Percentiles rank a stretch among this genome's conserved stretches.
Evolutionary conservation across 1,284 basidiomycete genomes (phyloP).

Genomic region (Hymenochaete sp.): DNA sequence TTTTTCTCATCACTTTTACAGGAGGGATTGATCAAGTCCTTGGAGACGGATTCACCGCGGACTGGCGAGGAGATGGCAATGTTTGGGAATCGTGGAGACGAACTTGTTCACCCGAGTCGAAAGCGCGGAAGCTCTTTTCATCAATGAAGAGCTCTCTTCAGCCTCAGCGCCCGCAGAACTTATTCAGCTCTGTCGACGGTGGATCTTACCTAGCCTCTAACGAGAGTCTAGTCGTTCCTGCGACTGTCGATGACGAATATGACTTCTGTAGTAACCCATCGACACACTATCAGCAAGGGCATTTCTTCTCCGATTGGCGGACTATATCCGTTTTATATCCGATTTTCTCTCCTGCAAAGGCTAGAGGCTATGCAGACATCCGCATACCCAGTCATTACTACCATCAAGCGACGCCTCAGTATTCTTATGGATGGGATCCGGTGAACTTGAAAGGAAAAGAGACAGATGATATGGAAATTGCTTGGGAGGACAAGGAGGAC

Average conservation of each 20-base stretch:
- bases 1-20: conserved; percentile 24
- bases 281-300: conserved; percentile 80
- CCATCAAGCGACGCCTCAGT: conserved; percentile 70
- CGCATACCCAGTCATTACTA: conserved; percentile 93
- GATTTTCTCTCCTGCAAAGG: conserved; percentile 84
- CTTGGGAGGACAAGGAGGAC: conserved; percentile 71
- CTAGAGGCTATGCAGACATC: conserved; percentile 79
- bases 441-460: conserved; percentile 60
- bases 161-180: conserved; percentile 19
- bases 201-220: conserved; percentile 25
- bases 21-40: conserved; percentile 55
- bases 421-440: conserved; percentile 87
- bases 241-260: conserved; percentile 49
- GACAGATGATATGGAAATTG: conserved; percentile 73
- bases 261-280: conserved; percentile 80
- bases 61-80: conserved; percentile 77
- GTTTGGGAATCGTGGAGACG: conserved; percentile 90
- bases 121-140: conserved; percentile 75
- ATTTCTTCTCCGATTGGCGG: conserved; percentile 94
- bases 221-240: conserved; percentile 54
- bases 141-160: conserved; percentile 44
- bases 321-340: conserved; percentile 81
- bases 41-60: conserved; percentile 63
- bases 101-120: conserved; percentile 74
- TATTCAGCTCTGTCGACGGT: conserved; percentile 15